Percentiles rank a stretch among this genome's conserved stretches.
Evolutionary conservation across 495 filamentous ascomycete species (phyloP).

Genomic region (Neurospora sp.): DNA sequence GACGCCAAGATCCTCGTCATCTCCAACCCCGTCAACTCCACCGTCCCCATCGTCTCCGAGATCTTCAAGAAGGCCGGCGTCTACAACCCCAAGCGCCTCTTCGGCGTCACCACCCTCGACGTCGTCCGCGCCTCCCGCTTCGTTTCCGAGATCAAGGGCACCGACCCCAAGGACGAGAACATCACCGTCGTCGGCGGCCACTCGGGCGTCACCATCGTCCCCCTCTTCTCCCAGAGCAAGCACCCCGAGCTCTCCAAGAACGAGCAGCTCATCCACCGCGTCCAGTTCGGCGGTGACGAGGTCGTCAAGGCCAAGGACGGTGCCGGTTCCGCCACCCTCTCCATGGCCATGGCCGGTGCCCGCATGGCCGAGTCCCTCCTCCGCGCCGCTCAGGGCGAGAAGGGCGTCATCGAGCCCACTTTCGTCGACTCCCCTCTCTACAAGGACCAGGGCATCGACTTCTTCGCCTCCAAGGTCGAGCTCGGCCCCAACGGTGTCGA

Average conservation of each 20-base stretch:
- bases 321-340: slow-evolving; percentile 94
- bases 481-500: slow-evolving; percentile 93
- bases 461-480: slow-evolving; percentile 90
- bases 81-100: slow-evolving; percentile 97
- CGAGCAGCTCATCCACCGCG: slow-evolving; percentile 75
- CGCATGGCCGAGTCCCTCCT: slow-evolving; percentile 93
- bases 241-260: slow-evolving; percentile 73
- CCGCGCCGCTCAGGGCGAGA: slow-evolving; percentile 85
- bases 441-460: slow-evolving; percentile 93
- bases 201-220: slow-evolving; percentile 96
- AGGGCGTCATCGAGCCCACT: slow-evolving; percentile 90
- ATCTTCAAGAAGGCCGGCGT: slow-evolving; percentile 87
- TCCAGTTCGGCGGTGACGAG: slow-evolving; percentile 99
- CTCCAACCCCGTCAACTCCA: slow-evolving; percentile 98
- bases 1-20: slow-evolving; percentile 96
- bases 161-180: slow-evolving; percentile 83
- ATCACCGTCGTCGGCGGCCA: slow-evolving; percentile 95
- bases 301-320: slow-evolving; percentile 98
- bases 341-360: slow-evolving; percentile 98
- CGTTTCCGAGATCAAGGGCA: slow-evolving; percentile 83
- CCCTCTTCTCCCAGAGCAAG: slow-evolving; percentile 87
- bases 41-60: slow-evolving; percentile 94
- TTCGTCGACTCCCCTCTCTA: slow-evolving; percentile 95
- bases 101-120: slow-evolving; percentile 98
- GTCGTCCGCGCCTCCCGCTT: slow-evolving; percentile 96